These are phyloP conservation scores for Pseudophaeomoniella oleicola DNA, from an alignment of 2,329 filamentous ascomycete genomes.

Conservation along the genomic window DNA sequence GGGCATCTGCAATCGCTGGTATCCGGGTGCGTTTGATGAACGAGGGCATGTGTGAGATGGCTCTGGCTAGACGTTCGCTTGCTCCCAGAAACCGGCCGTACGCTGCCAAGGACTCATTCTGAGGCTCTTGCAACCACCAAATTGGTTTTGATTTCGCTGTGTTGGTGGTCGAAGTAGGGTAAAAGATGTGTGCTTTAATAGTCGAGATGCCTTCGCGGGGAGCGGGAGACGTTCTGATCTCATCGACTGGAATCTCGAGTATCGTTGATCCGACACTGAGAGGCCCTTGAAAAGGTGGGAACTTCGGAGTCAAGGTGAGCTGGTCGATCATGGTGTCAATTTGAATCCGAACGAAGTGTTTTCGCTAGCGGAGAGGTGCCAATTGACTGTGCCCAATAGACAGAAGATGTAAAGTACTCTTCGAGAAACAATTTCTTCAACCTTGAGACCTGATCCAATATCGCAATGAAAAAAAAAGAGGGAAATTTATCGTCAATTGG, in stretches of 20 bases:
- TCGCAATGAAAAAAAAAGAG: too few relatives aligned
- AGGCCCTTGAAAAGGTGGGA: slow-evolving; percentile 49
- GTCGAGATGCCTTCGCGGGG: slow-evolving; percentile 43
- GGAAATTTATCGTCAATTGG: too few relatives aligned
- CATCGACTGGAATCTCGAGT: slow-evolving; percentile 56
- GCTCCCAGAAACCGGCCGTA: slow-evolving; percentile 66
- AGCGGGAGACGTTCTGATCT: slow-evolving; percentile 35
- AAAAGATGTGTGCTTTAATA: slow-evolving; percentile 69
- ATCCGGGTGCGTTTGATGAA: slow-evolving; percentile 14
- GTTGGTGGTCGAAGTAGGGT: slow-evolving; percentile 43
- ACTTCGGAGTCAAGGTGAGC: neutral
- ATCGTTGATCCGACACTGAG: slow-evolving; percentile 69
- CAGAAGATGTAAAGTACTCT: too few relatives aligned
- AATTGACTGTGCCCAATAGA: too few relatives aligned
- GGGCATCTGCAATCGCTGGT: slow-evolving; percentile 28
- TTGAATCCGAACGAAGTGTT: too few relatives aligned
- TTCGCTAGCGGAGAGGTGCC: too few relatives aligned
- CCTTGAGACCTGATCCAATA: too few relatives aligned
- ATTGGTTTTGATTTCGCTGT: slow-evolving; percentile 41
- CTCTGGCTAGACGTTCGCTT: slow-evolving; percentile 30
- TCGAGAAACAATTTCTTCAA: too few relatives aligned
- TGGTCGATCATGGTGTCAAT: neutral
- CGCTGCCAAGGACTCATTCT: slow-evolving; percentile 57
- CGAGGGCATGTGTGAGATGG: slow-evolving; percentile 21
- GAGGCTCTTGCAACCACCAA: slow-evolving; percentile 65